Evolutionary conservation across 2,329 filamentous ascomycete species (phyloP).

Genomic region (Sporothrix mexicana): DNA sequence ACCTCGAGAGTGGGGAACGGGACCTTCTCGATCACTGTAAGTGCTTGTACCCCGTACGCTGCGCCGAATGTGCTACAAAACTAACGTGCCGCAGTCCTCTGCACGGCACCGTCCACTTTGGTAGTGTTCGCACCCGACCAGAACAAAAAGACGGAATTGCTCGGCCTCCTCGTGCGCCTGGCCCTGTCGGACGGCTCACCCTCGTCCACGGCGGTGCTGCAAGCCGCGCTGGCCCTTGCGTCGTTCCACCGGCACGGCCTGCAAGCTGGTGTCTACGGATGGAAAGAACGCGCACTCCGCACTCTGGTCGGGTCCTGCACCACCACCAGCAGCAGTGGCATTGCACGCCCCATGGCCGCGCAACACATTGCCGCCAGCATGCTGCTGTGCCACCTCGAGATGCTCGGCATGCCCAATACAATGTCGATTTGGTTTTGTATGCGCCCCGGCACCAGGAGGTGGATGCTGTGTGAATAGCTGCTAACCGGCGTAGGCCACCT

Average conservation of each 20-base stretch:
- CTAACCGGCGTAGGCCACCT: no score
- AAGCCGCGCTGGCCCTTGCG: background rate
- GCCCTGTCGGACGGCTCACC: background rate
- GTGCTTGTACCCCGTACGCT: no score
- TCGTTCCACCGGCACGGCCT: background rate
- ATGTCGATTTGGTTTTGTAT: background rate
- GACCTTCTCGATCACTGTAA: background rate
- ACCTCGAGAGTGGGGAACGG: background rate
- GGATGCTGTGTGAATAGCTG: no score
- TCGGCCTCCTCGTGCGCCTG: background rate
- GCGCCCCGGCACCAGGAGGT: no score
- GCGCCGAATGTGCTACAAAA: background rate
- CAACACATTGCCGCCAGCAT: constrained; percentile 10
- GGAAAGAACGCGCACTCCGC: background rate
- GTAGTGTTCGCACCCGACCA: background rate
- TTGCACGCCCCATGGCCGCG: no score
- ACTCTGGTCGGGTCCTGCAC: background rate
- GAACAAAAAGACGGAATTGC: background rate
- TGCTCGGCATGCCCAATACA: background rate
- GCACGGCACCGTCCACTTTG: background rate
- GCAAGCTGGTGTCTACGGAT: background rate
- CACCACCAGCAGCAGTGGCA: background rate
- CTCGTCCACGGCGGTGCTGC: background rate
- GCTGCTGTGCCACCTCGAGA: background rate
- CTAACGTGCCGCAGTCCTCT: background rate